Conservation (phyloP, 305 asterid genomes). For the Plantago lanceolata region DNA sequence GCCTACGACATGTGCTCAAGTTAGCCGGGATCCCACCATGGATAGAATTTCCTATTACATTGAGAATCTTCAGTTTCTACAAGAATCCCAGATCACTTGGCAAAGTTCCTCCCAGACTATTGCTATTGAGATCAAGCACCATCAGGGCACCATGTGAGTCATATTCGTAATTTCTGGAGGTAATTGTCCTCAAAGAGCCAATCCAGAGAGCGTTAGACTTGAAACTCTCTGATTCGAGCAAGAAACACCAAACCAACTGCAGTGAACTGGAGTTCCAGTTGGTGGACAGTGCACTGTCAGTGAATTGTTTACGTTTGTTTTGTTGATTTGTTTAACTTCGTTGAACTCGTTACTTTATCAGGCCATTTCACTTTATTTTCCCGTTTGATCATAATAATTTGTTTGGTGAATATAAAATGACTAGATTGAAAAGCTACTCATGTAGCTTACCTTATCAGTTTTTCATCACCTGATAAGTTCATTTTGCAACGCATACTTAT, state of each 20-base stretch:
- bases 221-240: constrained; percentile 29
- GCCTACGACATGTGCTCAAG: constrained; percentile 29
- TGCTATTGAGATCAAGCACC: constrained; percentile 34
- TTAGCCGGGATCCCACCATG: constrained; percentile 30
- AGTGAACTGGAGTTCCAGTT: constrained; percentile 36
- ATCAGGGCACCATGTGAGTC: constrained; percentile 30
- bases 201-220: constrained; percentile 31
- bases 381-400: no score
- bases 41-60: constrained; percentile 26
- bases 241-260: constrained; percentile 37
- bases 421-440: no score
- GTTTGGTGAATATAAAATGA: no score
- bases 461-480: no score
- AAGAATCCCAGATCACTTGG: constrained; percentile 35
- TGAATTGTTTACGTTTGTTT: no score
- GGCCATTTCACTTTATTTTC: no score
- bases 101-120: constrained; percentile 28
- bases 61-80: constrained; percentile 27
- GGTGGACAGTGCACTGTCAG: constrained; percentile 22
- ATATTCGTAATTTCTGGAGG: constrained; percentile 27
- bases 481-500: no score
- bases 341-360: no score
- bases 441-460: no score
- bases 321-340: no score
- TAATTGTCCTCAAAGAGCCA: constrained; percentile 29